Evolutionary conservation across 2,329 filamentous ascomycete genomes (phyloP), one percentile per base, ranked within the genome.

Genomic region (Macroventuria anomochaeta): DNA sequence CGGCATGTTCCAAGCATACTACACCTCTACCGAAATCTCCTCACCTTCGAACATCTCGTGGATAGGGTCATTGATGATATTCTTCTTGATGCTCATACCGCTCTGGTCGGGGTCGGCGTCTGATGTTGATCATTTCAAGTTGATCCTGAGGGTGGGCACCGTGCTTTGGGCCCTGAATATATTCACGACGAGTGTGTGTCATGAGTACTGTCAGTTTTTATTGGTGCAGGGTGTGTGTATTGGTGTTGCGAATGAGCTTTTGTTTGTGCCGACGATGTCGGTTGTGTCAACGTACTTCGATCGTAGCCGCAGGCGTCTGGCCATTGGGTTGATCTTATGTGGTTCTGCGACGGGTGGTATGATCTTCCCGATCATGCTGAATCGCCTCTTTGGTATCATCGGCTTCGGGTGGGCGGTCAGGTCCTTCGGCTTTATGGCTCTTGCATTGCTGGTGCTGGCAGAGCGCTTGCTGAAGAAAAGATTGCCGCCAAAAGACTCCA

Each of bases 321-420:
- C 86, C 0, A 77, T 88, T 17, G 84, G 84, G 0, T 75, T 86
- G 5, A 78, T 79, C 0, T 82, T 85, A 0, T 81, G 81, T 0
- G 87, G 87, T 0, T 84, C 83, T 21, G 80, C 80, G 0, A 80
- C 81, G 0, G 87, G 87, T 1, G 86, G 86, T 0, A 74, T 88
- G 34, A 76, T 88, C 1, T 89, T 86, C 62, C 86, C 87, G 0
- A 72, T 83, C 5, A 65, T 80, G 7, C 71, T 79, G 1, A 68
- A 74, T 21, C 79, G 83, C 47, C 72, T 88, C 17, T 72, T 87
- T 74, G 78, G 2, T 2, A 57, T 49, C 18, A 51, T 72, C n/a
- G 70, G 70, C 1, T 71, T 71, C 46, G 61, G 59, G 2, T 72
- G 71, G 69, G 69, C 70, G 2, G 62, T 71, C 2, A 58, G 68